Evolutionary conservation across 2,329 filamentous ascomycete species (phyloP).

Genomic region (Xylariaceae sp.): DNA sequence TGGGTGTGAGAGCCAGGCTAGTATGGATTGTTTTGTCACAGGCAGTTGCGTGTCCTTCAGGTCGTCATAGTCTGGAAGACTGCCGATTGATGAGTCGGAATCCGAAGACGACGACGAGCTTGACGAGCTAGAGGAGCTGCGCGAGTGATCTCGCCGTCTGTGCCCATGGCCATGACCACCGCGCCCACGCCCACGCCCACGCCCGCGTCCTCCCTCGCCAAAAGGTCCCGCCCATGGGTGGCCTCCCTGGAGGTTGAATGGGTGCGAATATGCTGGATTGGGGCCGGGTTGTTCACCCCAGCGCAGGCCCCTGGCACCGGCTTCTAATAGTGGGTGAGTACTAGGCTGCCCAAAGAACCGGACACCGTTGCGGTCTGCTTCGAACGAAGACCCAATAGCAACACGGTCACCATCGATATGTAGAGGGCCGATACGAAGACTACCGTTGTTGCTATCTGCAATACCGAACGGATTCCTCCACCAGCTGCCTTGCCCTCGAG

Average conservation of each 20-base stretch:
- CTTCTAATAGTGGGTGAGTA: slow-evolving; percentile 46
- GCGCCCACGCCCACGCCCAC: slow-evolving; percentile 16
- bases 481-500: slow-evolving; percentile 21
- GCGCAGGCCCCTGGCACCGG: slow-evolving; percentile 15
- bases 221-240: slow-evolving; percentile 9
- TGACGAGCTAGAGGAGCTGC: slow-evolving; percentile 32
- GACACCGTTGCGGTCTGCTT: slow-evolving; percentile 53
- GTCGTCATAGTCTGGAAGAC: slow-evolving; percentile 60
- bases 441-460: slow-evolving; percentile 29
- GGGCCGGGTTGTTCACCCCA: slow-evolving; percentile 10
- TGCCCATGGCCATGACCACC: slow-evolving; percentile 6
- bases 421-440: slow-evolving; percentile 47
- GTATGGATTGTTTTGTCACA: slow-evolving; percentile 50
- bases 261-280: background rate
- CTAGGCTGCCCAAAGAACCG: slow-evolving; percentile 52
- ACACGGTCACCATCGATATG: slow-evolving; percentile 51
- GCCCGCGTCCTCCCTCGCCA: slow-evolving; percentile 10
- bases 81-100: slow-evolving; percentile 54
- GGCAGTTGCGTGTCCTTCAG: slow-evolving; percentile 56
- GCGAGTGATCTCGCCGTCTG: slow-evolving; percentile 9
- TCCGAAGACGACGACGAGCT: slow-evolving; percentile 43
- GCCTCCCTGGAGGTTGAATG: slow-evolving; percentile 1
- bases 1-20: slow-evolving; percentile 56
- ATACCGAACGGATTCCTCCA: slow-evolving; percentile 33
- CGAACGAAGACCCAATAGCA: slow-evolving; percentile 50